Conservation (phyloP, 2,329 filamentous ascomycete species). For the Periconia sp. region DNA sequence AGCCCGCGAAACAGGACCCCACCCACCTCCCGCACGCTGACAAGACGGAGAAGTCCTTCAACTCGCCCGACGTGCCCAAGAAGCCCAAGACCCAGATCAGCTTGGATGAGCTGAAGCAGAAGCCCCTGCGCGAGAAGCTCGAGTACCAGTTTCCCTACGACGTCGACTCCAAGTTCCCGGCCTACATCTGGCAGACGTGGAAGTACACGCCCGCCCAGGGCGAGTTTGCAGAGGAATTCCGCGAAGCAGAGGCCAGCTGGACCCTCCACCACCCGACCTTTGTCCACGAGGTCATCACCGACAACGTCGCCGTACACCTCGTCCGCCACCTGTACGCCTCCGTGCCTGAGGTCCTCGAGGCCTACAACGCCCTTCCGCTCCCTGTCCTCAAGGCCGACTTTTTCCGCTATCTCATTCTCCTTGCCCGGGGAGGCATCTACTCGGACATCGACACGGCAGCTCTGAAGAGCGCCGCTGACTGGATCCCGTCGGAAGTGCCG, state of each 20-base stretch:
- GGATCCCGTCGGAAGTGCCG: constrained; percentile 82
- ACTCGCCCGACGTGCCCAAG: constrained; percentile 42
- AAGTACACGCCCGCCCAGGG: constrained; percentile 80
- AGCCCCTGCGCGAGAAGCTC: constrained; percentile 79
- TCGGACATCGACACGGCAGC: constrained; percentile 83
- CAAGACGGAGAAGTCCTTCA: constrained; percentile 32
- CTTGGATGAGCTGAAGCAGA: constrained; percentile 72
- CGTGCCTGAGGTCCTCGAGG: constrained; percentile 56
- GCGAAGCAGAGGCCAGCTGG: constrained; percentile 89
- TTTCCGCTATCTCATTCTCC: constrained; percentile 72
- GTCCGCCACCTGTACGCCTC: constrained; percentile 86
- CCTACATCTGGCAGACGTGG: constrained; percentile 99
- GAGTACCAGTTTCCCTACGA: constrained; percentile 95
- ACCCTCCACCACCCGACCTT: constrained; percentile 85
- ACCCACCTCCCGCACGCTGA: constrained; percentile 15
- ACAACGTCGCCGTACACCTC: constrained; percentile 80
- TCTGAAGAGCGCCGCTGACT: constrained; percentile 81
- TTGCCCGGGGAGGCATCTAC: constrained; percentile 83
- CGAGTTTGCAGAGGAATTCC: constrained; percentile 75
- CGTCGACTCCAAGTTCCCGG: constrained; percentile 84
- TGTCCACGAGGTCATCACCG: constrained; percentile 96
- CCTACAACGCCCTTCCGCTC: constrained; percentile 56
- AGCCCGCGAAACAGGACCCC: constrained; percentile 26
- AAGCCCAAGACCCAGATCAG: constrained; percentile 64
- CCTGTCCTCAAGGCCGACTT: constrained; percentile 68